Conservation (phyloP, 257 asterid genomes). For the Leonotis leonurus region DNA sequence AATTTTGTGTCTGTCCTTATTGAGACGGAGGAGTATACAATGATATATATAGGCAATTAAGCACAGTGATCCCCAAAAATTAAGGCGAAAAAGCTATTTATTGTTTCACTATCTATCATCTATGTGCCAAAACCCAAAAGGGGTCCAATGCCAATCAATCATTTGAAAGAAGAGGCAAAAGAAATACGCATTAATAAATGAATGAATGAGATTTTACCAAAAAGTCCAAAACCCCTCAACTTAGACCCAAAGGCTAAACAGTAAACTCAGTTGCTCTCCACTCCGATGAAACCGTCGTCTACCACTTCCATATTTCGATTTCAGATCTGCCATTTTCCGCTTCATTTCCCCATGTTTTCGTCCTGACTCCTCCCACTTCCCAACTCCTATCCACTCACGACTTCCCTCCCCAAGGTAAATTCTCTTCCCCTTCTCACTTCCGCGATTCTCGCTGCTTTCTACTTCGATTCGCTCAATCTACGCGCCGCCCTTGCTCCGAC, state of each 20-base stretch:
- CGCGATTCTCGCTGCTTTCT: slow-evolving; percentile 14
- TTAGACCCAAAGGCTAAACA: slow-evolving; percentile 9
- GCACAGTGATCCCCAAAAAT: too few species aligned
- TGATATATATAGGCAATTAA: too few species aligned
- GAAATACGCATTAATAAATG: too few species aligned
- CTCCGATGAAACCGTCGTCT: slow-evolving; percentile 18
- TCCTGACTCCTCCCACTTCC: slow-evolving; percentile 12
- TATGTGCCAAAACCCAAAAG: too few species aligned
- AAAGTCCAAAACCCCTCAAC: not conserved
- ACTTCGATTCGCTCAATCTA: too few species aligned
- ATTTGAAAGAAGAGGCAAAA: too few species aligned
- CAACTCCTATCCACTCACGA: not conserved
- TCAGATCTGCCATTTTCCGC: slow-evolving; percentile 27
- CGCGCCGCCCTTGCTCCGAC: slow-evolving; percentile 1
- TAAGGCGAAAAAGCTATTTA: too few species aligned
- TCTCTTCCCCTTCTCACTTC: not conserved
- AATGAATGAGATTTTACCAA: too few species aligned
- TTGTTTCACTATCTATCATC: too few species aligned
- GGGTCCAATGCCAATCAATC: too few species aligned
- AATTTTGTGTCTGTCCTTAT: too few species aligned
- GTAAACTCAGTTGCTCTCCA: not conserved
- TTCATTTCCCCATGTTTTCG: slow-evolving; percentile 7
- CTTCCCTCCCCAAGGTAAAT: slow-evolving; percentile 11
- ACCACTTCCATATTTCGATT: slow-evolving; percentile 25
- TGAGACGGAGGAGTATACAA: too few species aligned